Percentiles rank a stretch among this genome's conserved stretches.
These are phyloP conservation scores for Rhizoctonia solani DNA, from an alignment of 1,284 basidiomycete genomes.

Conservation along the genomic window DNA sequence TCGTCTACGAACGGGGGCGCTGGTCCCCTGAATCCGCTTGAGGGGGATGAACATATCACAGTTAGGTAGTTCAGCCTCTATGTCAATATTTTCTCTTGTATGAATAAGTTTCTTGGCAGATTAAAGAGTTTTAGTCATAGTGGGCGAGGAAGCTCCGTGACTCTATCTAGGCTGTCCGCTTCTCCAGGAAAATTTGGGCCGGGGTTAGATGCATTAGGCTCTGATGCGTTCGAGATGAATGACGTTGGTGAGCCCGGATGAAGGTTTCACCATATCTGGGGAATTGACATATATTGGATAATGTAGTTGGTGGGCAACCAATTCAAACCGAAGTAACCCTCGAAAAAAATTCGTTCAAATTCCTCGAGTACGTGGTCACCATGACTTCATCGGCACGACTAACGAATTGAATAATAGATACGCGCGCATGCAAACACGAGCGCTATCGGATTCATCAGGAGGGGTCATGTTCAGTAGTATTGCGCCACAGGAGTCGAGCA, in stretches of 20 bases:
- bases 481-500: constrained; percentile 65
- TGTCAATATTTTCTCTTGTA: constrained; percentile 52
- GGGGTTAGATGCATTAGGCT: constrained; percentile 17
- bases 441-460: constrained; percentile 49
- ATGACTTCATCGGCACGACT: background rate
- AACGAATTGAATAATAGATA: constrained; percentile 54
- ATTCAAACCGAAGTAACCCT: constrained; percentile 52
- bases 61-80: constrained; percentile 4
- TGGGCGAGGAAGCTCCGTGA: constrained; percentile 1
- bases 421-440: constrained; percentile 70
- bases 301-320: background rate
- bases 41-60: constrained; percentile 36
- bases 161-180: constrained; percentile 22
- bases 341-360: constrained; percentile 75
- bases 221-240: constrained; percentile 14
- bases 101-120: too few species aligned
- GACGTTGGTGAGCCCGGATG: background rate
- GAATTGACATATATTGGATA: background rate
- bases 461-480: constrained; percentile 64
- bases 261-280: background rate
- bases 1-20: constrained; percentile 57
- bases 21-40: constrained; percentile 47
- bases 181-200: constrained; percentile 26
- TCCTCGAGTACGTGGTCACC: constrained; percentile 62
- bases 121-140: constrained; percentile 28